These are phyloP conservation scores for Lolium multiflorum DNA, from an alignment of 176 grass and related monocot genomes.

Conservation along the genomic window DNA sequence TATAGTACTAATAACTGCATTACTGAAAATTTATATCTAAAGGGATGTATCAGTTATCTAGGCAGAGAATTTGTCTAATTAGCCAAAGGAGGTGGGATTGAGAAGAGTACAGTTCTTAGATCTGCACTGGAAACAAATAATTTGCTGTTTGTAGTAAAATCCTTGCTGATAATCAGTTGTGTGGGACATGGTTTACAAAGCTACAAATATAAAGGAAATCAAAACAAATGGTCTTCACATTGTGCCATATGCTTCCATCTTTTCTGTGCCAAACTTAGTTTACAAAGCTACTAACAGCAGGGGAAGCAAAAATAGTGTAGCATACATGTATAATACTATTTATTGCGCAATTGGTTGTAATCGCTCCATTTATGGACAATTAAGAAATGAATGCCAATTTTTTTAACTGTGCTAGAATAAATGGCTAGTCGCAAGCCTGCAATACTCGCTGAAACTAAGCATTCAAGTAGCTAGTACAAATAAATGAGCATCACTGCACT, in stretches of 20 bases:
- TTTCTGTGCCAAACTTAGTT: background rate
- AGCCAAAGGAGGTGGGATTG: background rate
- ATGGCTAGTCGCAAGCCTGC: background rate
- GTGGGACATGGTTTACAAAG: background rate
- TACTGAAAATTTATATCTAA: background rate
- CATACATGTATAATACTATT: conserved; percentile 13
- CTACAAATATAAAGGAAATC: background rate
- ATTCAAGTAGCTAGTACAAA: conserved; percentile 17
- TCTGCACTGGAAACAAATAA: conserved; percentile 4
- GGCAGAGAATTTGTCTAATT: conserved; percentile 2
- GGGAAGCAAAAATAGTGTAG: conserved; percentile 8
- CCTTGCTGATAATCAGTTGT: background rate
- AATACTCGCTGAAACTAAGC: conserved; percentile 8
- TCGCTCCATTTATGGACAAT: background rate
- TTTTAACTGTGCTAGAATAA: background rate
- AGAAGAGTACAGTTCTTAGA: background rate
- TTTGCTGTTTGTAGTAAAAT: conserved; percentile 11
- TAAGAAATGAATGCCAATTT: background rate
- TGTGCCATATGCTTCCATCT: background rate
- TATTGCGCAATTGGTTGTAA: background rate
- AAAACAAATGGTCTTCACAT: background rate
- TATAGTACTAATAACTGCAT: conserved; percentile 2
- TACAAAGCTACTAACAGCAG: conserved; percentile 17
- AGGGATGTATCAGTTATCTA: conserved; percentile 15
- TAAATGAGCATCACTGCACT: background rate